Evolutionary conservation across 257 asterid species (phyloP), one percentile per base, ranked within the genome.

Genomic region (Capsicum chinense): DNA sequence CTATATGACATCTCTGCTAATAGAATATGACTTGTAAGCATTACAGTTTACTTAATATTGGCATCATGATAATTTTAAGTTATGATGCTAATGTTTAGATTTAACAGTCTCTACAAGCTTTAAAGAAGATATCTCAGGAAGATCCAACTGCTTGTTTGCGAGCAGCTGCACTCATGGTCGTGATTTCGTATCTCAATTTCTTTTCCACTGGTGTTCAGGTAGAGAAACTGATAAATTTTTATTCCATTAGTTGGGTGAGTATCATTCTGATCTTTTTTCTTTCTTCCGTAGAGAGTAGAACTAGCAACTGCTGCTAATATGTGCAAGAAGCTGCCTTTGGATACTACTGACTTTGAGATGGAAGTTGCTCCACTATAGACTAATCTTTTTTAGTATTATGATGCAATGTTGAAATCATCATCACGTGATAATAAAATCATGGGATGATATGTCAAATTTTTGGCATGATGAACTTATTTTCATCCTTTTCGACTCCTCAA

Each of bases 201-300:
- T 97, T 97, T 88, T 93, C 99, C 79, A 97, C 99, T 5, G 99
- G 99, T 56, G 99, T 97, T 73, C 99, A 97, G 98, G 99, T 97
- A 87, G 74, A 59, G 70, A 87, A 26, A 63, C 44, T 52, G 26
- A 76, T 76, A 52, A 76, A 76, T 50, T 76, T 21, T 76, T 21
- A 21, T 52, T 52, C 62, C 48, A 33, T 76, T 52, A 3, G 26
- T 26, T 0, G 26, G 26, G 26, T 26, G 26, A 26, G 26, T 26
- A 0, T 26, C 26, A 26, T 26, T 76, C 63, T 50, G 63, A 52
- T 76, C 42, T 81, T 79, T 6, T 67, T 58, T 54, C 84, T 59
- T 81, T 59, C 70, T 57, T 26, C 33, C 21, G 35, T 86, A 97
- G 99, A 92, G 99, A 44, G 99, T 97, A 80, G 99, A 99, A 70